Percentiles rank a stretch among this genome's conserved stretches.
phyloP scores from a whole-genome alignment of 768 basidiomycete species.

The Pulveroboletus sp. region DNA sequence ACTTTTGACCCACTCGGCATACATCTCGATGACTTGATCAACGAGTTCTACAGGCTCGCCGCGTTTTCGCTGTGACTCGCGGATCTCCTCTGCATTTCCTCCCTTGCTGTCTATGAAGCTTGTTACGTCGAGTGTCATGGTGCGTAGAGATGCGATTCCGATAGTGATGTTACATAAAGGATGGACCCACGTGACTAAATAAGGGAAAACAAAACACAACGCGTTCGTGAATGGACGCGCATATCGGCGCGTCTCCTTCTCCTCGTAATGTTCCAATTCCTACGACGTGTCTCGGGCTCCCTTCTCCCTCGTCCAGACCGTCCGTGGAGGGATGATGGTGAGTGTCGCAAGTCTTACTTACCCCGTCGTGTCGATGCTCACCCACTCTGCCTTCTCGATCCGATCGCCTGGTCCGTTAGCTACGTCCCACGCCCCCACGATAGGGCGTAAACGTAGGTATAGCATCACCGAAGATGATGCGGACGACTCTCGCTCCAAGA shows the following conservation, averaged over 20 bases:
- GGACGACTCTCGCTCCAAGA: slow-evolving; percentile 35
- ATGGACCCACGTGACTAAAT: slow-evolving; percentile 19
- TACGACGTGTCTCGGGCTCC: slow-evolving; percentile 67
- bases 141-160: not conserved
- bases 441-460: slow-evolving; percentile 61
- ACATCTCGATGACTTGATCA: slow-evolving; percentile 91
- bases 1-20: slow-evolving; percentile 93
- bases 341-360: slow-evolving; percentile 27
- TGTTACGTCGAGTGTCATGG: slow-evolving; percentile 80
- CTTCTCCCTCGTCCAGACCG: slow-evolving; percentile 68
- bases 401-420: slow-evolving; percentile 37
- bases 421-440: slow-evolving; percentile 70
- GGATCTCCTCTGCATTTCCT: slow-evolving; percentile 85
- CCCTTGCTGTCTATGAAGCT: slow-evolving; percentile 85
- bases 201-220: slow-evolving; percentile 19
- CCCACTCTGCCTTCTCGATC: slow-evolving; percentile 9
- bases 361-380: slow-evolving; percentile 6
- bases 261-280: slow-evolving; percentile 54
- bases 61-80: slow-evolving; percentile 89
- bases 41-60: slow-evolving; percentile 88
- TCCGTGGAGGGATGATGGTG: slow-evolving; percentile 76
- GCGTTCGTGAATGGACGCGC: not conserved
- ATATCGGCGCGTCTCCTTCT: slow-evolving; percentile 11
- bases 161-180: too few relatives aligned
- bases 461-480: slow-evolving; percentile 43